Evolutionary conservation across 2,329 filamentous ascomycete species (phyloP), one percentile per base, ranked within the genome.

Genomic region (Colletotrichum tabaci): DNA sequence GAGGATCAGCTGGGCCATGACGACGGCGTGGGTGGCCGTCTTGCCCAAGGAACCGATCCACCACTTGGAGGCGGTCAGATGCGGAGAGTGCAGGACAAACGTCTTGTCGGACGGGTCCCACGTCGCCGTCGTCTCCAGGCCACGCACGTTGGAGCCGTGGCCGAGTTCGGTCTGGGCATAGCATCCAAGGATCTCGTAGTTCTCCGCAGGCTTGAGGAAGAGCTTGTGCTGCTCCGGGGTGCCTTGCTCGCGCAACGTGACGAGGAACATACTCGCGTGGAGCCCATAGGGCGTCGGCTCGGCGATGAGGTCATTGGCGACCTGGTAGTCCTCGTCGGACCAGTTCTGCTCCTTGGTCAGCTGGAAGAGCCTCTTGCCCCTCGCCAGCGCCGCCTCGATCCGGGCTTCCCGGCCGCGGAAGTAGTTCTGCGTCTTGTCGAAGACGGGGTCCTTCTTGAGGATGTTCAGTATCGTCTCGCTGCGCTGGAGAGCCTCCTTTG

Each of bases 91-190:
- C 46, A 95, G 86, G 16, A 86, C 91, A 77, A 95, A 95, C 3
- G 90, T 93, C 85, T 93, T 92, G 80, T 94, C 91, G 6, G 90
- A 84, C 0, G 89, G 84, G 77, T 93, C 92, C 92, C 92, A 95
- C 0, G 90, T 94, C 1, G 92, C 92, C 0, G 89, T 92, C 0
- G 91, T 93, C 81, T 94, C 91, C 15, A 94, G 84, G 15, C 92
- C 92, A 71, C 91, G 85, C 1, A 94, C 93, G 75, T 95, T 95
- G 18, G 90, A 93, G 18, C 93, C 93, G 78, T 95, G 93, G 21
- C 93, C 93, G 50, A 95, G 84, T 81, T 95, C 93, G 0, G 93
- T 95, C 81, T 95, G 93, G 9, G 93, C 93, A 77, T 95, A 95
- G 77, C 93, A 95, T 64, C 93, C 93, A 74, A 94, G 92, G 76